These are phyloP conservation scores for Globisporangium nagaii DNA, from an alignment of 352 stramenopile genomes.

Conservation along the genomic window DNA sequence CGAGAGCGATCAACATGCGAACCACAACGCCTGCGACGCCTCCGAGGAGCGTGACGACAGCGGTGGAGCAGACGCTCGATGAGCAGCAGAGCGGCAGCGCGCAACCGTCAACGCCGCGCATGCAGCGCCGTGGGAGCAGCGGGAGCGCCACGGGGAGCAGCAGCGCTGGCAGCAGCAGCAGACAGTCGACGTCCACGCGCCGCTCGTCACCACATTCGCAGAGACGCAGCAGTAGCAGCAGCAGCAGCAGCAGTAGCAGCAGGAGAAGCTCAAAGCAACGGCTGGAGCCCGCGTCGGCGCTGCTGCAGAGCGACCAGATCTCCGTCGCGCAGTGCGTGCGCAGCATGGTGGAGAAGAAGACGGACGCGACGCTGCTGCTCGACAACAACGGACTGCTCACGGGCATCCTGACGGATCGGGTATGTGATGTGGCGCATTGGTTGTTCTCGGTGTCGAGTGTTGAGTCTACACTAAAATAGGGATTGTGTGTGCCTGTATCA, in stretches of 20 bases:
- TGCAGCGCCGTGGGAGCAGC: conserved; percentile 5
- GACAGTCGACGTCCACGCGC: background rate
- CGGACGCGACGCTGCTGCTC: conserved; percentile 91
- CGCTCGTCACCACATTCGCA: conserved; percentile 10
- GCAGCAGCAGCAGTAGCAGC: conserved; percentile 4
- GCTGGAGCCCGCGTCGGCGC: conserved; percentile 54
- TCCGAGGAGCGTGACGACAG: background rate
- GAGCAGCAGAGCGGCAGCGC: background rate
- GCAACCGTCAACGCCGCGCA: background rate
- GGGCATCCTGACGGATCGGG: conserved; percentile 94
- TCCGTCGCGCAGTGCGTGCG: conserved; percentile 72
- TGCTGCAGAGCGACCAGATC: conserved; percentile 69
- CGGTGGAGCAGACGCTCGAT: background rate
- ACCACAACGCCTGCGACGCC: background rate
- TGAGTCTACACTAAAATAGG: background rate
- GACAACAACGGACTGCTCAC: conserved; percentile 84
- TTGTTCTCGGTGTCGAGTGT: background rate
- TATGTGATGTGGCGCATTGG: conserved; percentile 9
- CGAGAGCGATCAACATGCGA: background rate
- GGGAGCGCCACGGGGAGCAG: background rate
- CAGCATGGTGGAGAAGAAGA: conserved; percentile 86
- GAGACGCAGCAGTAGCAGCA: conserved; percentile 14
- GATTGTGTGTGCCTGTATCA: conserved; percentile 15
- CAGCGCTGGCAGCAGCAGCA: conserved; percentile 18
- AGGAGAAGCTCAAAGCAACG: conserved; percentile 32